Percentiles rank a stretch among this genome's conserved stretches.
Evolutionary conservation across 2,329 filamentous ascomycete species (phyloP).

Genomic region (Setomelanomma holmii): DNA sequence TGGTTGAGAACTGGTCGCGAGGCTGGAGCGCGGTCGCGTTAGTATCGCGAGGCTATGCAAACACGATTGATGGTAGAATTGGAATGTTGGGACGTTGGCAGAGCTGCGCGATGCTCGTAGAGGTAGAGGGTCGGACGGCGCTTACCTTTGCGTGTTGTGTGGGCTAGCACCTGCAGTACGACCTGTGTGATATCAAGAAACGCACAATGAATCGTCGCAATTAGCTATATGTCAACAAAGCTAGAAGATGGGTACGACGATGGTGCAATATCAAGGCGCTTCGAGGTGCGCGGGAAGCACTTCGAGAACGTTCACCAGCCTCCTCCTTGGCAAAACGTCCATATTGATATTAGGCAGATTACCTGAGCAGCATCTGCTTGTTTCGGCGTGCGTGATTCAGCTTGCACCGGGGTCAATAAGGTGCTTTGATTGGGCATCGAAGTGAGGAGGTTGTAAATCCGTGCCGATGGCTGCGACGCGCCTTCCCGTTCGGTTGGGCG

Average conservation of each 20-base stretch:
- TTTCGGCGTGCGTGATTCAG: constrained; percentile 29
- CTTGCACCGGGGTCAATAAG: constrained; percentile 31
- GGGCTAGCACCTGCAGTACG: constrained; percentile 19
- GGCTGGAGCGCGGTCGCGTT: constrained; percentile 30
- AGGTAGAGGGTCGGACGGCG: constrained; percentile 17
- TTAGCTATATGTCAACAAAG: constrained; percentile 5
- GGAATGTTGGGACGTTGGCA: neutral
- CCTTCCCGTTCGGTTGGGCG: constrained; percentile 18
- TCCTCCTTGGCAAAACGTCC: constrained; percentile 39
- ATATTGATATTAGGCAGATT: constrained; percentile 47
- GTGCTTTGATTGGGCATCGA: constrained; percentile 40
- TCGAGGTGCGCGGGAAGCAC: neutral
- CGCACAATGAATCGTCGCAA: constrained; percentile 8
- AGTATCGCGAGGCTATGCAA: constrained; percentile 25
- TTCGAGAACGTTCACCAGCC: constrained; percentile 28
- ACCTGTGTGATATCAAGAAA: constrained; percentile 15
- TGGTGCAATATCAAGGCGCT: constrained; percentile 9
- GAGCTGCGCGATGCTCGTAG: constrained; percentile 1
- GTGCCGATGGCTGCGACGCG: constrained; percentile 24
- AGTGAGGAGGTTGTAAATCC: constrained; percentile 30
- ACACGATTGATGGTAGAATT: constrained; percentile 9
- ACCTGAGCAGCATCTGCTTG: constrained; percentile 34
- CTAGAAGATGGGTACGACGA: constrained; percentile 4
- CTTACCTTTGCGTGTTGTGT: constrained; percentile 14
- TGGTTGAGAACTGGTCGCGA: constrained; percentile 36